A percentile compares a stretch with the other conserved stretches of the same genome.
Evolutionary conservation across 78 protist genomes (phyloP).

Genomic region (Cavenderia fasciculata): DNA sequence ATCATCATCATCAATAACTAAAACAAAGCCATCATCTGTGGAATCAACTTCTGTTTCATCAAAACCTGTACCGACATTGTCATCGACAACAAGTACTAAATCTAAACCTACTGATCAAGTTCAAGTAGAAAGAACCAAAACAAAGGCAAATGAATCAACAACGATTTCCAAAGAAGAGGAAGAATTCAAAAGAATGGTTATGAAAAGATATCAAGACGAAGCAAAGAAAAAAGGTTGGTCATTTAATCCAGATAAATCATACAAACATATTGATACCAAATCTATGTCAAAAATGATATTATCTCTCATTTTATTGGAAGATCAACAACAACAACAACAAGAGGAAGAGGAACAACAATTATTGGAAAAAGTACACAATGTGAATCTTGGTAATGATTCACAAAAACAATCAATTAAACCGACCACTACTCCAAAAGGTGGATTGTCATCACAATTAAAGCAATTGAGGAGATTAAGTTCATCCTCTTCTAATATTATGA

Average conservation of each 20-base stretch:
- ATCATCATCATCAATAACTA: no score
- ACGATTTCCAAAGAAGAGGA: background rate
- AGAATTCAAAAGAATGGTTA: background rate
- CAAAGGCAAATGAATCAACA: background rate
- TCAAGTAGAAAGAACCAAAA: background rate
- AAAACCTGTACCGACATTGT: background rate
- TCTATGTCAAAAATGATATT: background rate
- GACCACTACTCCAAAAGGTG: background rate
- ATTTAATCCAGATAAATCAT: background rate
- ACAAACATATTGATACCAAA: background rate
- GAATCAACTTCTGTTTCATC: background rate
- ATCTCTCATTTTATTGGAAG: background rate
- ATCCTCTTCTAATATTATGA: background rate
- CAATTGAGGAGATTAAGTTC: background rate
- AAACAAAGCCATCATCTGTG: background rate
- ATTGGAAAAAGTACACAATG: background rate
- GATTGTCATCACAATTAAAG: background rate
- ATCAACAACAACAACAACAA: background rate
- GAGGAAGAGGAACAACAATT: background rate
- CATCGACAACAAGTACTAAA: background rate
- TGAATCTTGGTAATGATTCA: background rate
- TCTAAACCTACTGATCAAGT: background rate
- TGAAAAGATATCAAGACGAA: background rate
- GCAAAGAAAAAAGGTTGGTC: background rate
- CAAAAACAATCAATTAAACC: background rate